These are phyloP conservation scores for Saraca asoca DNA, from an alignment of 331 rosid genomes.

Conservation along the genomic window DNA sequence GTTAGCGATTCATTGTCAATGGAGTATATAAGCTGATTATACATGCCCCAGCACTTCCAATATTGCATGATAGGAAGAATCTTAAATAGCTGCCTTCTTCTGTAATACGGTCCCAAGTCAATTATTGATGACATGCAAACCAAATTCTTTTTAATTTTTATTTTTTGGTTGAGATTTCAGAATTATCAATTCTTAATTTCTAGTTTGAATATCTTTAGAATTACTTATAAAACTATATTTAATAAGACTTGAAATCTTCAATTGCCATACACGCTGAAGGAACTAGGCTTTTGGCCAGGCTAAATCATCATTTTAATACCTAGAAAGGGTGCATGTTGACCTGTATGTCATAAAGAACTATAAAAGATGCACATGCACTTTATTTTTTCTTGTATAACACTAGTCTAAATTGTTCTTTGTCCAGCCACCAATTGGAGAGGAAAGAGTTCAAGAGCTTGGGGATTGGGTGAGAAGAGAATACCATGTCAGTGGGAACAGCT, in stretches of 20 bases:
- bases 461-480: constrained; percentile 73
- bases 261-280: constrained; percentile 11
- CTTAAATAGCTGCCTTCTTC: background rate
- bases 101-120: background rate
- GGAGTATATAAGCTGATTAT: constrained; percentile 11
- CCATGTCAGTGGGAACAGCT: constrained; percentile 64
- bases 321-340: background rate
- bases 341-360: constrained; percentile 9
- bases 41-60: background rate
- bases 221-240: constrained; percentile 14
- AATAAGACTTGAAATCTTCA: constrained; percentile 8
- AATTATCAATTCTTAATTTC: no score
- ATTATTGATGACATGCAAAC: constrained; percentile 11
- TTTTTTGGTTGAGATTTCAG: no score
- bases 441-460: constrained; percentile 77
- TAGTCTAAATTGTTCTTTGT: constrained; percentile 29
- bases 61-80: background rate
- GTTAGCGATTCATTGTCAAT: constrained; percentile 18
- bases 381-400: constrained; percentile 29
- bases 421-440: constrained; percentile 84
- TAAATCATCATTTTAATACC: background rate
- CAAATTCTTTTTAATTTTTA: no score
- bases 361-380: constrained; percentile 18
- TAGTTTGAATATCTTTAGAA: constrained; percentile 5
- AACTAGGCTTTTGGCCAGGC: background rate